Conservation (phyloP, 495 filamentous ascomycete species). For the Oleoguttula mirabilis region DNA sequence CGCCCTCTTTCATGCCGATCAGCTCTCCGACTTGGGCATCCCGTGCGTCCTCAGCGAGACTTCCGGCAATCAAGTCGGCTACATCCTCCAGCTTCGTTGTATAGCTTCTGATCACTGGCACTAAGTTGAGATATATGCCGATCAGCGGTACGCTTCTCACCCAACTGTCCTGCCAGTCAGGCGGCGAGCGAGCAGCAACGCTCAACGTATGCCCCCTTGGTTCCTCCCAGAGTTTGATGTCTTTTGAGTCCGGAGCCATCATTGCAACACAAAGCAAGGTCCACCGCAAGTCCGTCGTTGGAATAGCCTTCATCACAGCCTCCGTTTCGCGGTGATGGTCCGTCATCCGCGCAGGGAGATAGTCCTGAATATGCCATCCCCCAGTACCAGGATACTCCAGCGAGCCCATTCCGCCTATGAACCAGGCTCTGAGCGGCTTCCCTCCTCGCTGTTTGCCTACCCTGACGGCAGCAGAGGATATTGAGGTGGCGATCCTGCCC, state of each 20-base stretch:
- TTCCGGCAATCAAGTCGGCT: background rate
- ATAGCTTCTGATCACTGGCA: background rate
- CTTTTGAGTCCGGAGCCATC: conserved; percentile 17
- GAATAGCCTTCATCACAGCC: conserved; percentile 13
- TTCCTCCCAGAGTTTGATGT: conserved; percentile 11
- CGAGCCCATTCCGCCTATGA: conserved; percentile 15
- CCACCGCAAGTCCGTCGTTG: conserved; percentile 16
- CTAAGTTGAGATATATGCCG: conserved; percentile 4
- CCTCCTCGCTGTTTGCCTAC: conserved; percentile 6
- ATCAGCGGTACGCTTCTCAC: conserved; percentile 14
- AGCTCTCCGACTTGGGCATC: background rate
- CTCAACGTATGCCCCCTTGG: conserved; percentile 2
- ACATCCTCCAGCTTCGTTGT: background rate
- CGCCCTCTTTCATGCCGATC: background rate
- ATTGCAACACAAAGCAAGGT: conserved; percentile 18
- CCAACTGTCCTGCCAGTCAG: conserved; percentile 15
- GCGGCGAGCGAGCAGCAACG: conserved; percentile 8
- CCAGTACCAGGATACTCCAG: conserved; percentile 17
- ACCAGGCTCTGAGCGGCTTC: conserved; percentile 18
- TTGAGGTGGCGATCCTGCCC: conserved; percentile 32
- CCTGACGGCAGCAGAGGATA: conserved; percentile 20
- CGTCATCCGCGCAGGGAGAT: background rate
- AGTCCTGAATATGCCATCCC: background rate
- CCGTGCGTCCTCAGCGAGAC: background rate
- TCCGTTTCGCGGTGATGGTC: conserved; percentile 16